These are phyloP conservation scores for Ceratocystiopsis minuta DNA, from an alignment of 2,329 filamentous ascomycete species.

Conservation along the genomic window DNA sequence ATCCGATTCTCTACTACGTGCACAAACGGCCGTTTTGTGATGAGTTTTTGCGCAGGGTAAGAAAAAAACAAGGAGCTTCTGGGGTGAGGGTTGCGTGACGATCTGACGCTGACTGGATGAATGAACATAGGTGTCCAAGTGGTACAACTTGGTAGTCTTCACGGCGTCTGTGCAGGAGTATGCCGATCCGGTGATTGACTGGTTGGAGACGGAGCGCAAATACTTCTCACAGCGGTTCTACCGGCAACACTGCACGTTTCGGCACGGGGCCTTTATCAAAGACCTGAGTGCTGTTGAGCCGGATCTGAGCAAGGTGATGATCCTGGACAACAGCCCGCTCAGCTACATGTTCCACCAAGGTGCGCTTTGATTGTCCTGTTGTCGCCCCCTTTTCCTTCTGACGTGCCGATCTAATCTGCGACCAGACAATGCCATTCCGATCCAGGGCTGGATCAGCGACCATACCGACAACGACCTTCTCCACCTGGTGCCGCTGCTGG, in stretches of 20 bases:
- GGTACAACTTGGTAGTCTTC: conserved; percentile 95
- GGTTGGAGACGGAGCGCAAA: conserved; percentile 91
- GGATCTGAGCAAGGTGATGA: conserved; percentile 95
- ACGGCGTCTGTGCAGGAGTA: conserved; percentile 97
- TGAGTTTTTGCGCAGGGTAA: conserved; percentile 75
- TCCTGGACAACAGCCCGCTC: conserved; percentile 92
- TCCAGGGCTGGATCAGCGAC: conserved; percentile 98
- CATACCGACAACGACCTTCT: conserved; percentile 91
- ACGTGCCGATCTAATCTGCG: background rate
- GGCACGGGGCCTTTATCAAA: conserved; percentile 95
- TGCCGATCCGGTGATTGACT: conserved; percentile 95
- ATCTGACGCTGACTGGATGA: background rate
- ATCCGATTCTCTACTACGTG: conserved; percentile 96
- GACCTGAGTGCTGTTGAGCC: conserved; percentile 91
- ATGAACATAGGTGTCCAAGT: conserved; percentile 57
- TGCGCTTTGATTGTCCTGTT: conserved; percentile 27
- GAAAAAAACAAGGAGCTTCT: conserved; percentile 6
- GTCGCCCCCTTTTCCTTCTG: background rate
- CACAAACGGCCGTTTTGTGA: conserved; percentile 96
- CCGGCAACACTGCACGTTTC: conserved; percentile 87
- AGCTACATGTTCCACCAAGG: conserved; percentile 99
- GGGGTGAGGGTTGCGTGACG: background rate
- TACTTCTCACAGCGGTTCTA: conserved; percentile 92
- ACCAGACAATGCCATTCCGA: conserved; percentile 92
- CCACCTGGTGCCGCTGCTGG: conserved; percentile 78